Conservation (phyloP, 2,329 filamentous ascomycete species). For the Alternaria panax region DNA sequence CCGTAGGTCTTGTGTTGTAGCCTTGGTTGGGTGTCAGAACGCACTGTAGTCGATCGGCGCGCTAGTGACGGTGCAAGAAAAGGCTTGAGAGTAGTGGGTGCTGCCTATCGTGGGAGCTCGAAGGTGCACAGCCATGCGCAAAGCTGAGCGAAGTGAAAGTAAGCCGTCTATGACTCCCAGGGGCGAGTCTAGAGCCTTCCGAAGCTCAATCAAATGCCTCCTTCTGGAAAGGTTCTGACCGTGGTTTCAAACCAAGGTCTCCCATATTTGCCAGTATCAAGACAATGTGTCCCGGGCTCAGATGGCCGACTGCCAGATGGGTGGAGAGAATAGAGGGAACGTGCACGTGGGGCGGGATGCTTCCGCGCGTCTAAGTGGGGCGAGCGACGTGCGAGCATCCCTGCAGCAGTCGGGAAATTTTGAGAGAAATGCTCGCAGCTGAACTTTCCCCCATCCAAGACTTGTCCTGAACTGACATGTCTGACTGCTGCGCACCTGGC, state of each 20-base stretch:
- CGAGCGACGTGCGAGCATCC: conserved; percentile 11
- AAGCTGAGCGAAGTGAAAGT: not conserved
- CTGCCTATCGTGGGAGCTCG: not conserved
- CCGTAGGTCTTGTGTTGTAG: not conserved
- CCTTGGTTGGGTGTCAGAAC: not conserved
- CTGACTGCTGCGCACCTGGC: not conserved
- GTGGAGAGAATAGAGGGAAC: not conserved
- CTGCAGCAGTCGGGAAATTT: conserved; percentile 25
- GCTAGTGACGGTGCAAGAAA: not conserved
- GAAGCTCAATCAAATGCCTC: not conserved
- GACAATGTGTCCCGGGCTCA: not conserved
- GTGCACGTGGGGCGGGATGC: conserved; percentile 14
- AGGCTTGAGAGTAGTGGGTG: not conserved
- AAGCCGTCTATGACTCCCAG: not conserved
- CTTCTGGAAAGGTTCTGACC: not conserved
- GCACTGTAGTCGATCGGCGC: not conserved
- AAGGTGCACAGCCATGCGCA: not conserved
- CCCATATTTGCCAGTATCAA: not conserved
- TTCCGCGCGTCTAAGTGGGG: conserved; percentile 20
- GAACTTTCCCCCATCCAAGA: conserved; percentile 5
- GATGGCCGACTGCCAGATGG: not conserved
- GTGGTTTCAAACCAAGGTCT: not conserved
- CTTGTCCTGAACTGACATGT: not conserved
- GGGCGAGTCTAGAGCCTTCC: not conserved
- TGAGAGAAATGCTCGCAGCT: conserved; percentile 14